A percentile compares a stretch with the other conserved stretches of the same genome.
Conservation (phyloP, 257 asterid genomes). For the Jacaranda mimosifolia region DNA sequence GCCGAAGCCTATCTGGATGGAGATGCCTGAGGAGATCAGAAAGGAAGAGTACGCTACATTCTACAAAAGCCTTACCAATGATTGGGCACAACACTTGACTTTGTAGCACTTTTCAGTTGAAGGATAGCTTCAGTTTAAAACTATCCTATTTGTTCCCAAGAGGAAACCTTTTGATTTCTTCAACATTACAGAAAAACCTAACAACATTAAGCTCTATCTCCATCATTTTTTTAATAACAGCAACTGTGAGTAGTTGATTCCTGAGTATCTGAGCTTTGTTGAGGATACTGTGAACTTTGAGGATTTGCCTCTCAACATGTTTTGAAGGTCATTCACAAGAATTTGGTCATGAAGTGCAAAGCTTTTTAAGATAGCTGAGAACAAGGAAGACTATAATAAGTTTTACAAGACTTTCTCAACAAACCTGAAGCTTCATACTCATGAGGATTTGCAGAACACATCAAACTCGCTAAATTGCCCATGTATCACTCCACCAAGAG, state of each 20-base stretch:
- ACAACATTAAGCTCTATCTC: conserved; percentile 71
- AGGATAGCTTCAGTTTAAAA: conserved; percentile 76
- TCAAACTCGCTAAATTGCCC: conserved; percentile 61
- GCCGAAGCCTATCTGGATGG: conserved; percentile 77
- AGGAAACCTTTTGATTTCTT: conserved; percentile 76
- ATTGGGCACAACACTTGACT: conserved; percentile 75
- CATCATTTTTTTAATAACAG: conserved; percentile 75
- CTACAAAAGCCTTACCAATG: conserved; percentile 74
- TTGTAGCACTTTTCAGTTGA: conserved; percentile 76
- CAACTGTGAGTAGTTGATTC: conserved; percentile 72
- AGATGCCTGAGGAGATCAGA: conserved; percentile 71
- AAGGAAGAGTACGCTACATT: conserved; percentile 77
- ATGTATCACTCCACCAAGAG: conserved; percentile 74
- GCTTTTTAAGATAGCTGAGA: conserved; percentile 76
- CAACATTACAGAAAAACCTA: conserved; percentile 65
- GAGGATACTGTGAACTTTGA: conserved; percentile 74
- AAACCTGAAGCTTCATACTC: conserved; percentile 73
- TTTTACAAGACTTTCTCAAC: conserved; percentile 74
- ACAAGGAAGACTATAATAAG: conserved; percentile 70
- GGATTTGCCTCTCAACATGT: conserved; percentile 75
- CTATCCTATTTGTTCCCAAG: conserved; percentile 69
- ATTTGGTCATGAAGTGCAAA: conserved; percentile 77
- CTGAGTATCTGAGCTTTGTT: conserved; percentile 66
- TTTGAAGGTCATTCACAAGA: conserved; percentile 77
- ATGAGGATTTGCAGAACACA: conserved; percentile 70